Evolutionary conservation across 2,329 filamentous ascomycete genomes (phyloP).

Genomic region (Neonectria coccinea): DNA sequence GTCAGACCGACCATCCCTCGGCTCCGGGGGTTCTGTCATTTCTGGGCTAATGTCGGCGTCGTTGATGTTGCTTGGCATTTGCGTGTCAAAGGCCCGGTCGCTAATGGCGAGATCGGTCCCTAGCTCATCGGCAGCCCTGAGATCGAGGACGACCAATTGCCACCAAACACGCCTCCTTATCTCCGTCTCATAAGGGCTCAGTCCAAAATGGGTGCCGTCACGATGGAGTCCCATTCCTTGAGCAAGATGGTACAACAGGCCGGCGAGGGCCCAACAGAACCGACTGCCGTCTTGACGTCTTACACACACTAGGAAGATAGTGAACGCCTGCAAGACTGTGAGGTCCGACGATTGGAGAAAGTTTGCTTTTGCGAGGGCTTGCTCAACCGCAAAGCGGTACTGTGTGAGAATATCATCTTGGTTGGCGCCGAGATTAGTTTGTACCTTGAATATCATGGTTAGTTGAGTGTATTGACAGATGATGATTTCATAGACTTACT

Average conservation of each 20-base stretch:
- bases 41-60: constrained; percentile 61
- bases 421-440: constrained; percentile 56
- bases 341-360: constrained; percentile 69
- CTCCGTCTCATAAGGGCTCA: constrained; percentile 70
- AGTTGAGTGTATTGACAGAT: constrained; percentile 12
- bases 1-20: constrained; percentile 64
- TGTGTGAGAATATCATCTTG: constrained; percentile 59
- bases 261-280: constrained; percentile 71
- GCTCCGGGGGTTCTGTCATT: constrained; percentile 59
- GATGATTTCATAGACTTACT: constrained; percentile 51
- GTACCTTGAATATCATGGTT: constrained; percentile 33
- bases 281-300: constrained; percentile 61
- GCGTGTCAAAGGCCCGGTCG: constrained; percentile 59
- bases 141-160: constrained; percentile 68
- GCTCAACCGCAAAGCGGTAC: constrained; percentile 66
- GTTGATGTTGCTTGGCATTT: constrained; percentile 63
- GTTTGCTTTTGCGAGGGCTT: constrained; percentile 67
- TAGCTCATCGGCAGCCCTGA: constrained; percentile 65
- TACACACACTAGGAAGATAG: constrained; percentile 65
- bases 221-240: constrained; percentile 72
- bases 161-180: constrained; percentile 72
- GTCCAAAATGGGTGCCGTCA: constrained; percentile 62
- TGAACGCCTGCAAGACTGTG: constrained; percentile 68
- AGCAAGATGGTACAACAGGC: constrained; percentile 68
- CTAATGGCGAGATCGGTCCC: constrained; percentile 60